A percentile compares a stretch with the other conserved stretches of the same genome.
phyloP scores from a whole-genome alignment of 179 eudicot species.

The Spinacia oleracea region DNA sequence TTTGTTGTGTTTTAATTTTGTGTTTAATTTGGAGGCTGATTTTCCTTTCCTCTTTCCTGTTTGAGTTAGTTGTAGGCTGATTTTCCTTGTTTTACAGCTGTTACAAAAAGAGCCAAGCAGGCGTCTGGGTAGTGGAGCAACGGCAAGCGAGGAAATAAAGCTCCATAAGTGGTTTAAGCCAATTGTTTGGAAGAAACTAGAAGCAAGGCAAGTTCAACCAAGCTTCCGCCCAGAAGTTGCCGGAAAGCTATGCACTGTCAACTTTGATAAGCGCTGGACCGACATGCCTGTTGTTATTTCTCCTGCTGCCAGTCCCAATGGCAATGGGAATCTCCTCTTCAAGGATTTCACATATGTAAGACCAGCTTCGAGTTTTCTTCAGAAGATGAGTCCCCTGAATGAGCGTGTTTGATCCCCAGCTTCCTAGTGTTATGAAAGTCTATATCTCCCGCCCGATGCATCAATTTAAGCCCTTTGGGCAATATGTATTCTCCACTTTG shows the following conservation, averaged over 20 bases:
- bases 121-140: slow-evolving; percentile 69
- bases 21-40: too few species aligned
- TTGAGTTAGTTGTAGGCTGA: background rate
- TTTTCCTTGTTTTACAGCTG: slow-evolving; percentile 38
- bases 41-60: too few species aligned
- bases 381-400: slow-evolving; percentile 37
- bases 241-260: slow-evolving; percentile 71
- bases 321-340: slow-evolving; percentile 50
- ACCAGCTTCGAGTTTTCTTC: slow-evolving; percentile 48
- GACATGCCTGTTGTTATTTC: slow-evolving; percentile 77
- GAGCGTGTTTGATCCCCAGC: slow-evolving; percentile 19
- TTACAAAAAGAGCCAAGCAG: slow-evolving; percentile 70
- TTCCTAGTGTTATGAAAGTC: background rate
- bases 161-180: slow-evolving; percentile 85
- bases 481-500: background rate
- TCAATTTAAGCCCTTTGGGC: background rate
- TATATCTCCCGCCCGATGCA: background rate
- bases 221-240: slow-evolving; percentile 77
- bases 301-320: slow-evolving; percentile 76
- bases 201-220: slow-evolving; percentile 61
- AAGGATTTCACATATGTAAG: slow-evolving; percentile 71
- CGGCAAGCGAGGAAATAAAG: slow-evolving; percentile 79
- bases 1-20: too few species aligned
- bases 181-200: slow-evolving; percentile 81
- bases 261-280: slow-evolving; percentile 79